Evolutionary conservation across 768 basidiomycete species (phyloP), one percentile per base, ranked within the genome.

Genomic region (Punctularia strigosozonata): DNA sequence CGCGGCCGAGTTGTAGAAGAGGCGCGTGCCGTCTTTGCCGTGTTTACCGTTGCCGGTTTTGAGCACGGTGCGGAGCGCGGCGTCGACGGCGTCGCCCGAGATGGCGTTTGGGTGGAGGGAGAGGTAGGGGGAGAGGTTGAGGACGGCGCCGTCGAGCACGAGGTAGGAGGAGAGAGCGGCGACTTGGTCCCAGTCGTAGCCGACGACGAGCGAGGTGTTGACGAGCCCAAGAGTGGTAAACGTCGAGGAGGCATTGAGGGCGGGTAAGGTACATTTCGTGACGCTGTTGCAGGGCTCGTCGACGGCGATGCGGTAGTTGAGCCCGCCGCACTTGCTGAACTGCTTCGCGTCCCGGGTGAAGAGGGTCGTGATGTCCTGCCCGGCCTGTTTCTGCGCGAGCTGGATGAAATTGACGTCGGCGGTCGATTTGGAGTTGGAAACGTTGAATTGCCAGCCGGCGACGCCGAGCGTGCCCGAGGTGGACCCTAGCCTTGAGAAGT

Each of bases 171-270:
- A 44, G 15, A 86, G 63, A n/a, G 48, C 53, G 1, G 80, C 69
- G 19, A 98, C 81, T 54, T 97, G 88, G 35, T 71, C 66, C 95
- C 95, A 99, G 38, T 80, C 76, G 54, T 94, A 98, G 5, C 95
- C 95, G 21, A 86, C 80, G 36, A 77, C 59, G 38, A 73, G 68
- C 0, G 63, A 59, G 5, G 87, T 87, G 50, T 81, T 75, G 25
- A 64, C 55, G 35, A 98, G 66, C 14, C 68, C 61, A 32, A 91
- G 74, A n/a, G 62, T 48, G 23, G 60, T 52, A 50, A 80, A 74
- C 6, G 80, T 83, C 26, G 73, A 52, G 25, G 68, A 50, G 18
- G 69, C 49, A 43, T 72, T 73, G 43, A 83, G 68, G 6, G 71
- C 51, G 22, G 71, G 69, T 22, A 95, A 72, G 17, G 77, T 71